Conservation (phyloP, 2,329 filamentous ascomycete species). For the Arthroderma sp. region DNA sequence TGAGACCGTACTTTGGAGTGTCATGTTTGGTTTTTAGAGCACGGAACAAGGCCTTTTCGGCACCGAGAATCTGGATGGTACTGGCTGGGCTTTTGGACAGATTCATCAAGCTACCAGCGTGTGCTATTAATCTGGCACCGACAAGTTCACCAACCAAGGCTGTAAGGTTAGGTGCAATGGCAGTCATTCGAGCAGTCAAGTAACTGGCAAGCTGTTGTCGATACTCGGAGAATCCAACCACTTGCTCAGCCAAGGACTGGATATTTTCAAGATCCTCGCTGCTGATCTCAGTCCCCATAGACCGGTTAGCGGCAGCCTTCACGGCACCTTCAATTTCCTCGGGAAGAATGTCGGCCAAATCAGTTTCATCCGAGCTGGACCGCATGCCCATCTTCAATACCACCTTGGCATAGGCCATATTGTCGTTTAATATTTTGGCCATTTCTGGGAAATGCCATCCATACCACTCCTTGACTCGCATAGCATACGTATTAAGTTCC, state of each 20-base stretch:
- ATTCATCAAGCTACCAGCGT: slow-evolving; percentile 86
- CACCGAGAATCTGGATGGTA: slow-evolving; percentile 95
- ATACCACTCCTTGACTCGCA: slow-evolving; percentile 99
- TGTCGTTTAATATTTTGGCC: slow-evolving; percentile 94
- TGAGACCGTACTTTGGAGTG: slow-evolving; percentile 94
- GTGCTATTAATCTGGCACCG: slow-evolving; percentile 85
- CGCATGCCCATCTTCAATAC: slow-evolving; percentile 84
- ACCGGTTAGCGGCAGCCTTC: slow-evolving; percentile 89
- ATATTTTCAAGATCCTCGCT: slow-evolving; percentile 89
- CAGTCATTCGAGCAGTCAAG: slow-evolving; percentile 84
- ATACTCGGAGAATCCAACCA: slow-evolving; percentile 84
- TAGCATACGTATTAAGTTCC: slow-evolving; percentile 96
- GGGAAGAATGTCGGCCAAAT: slow-evolving; percentile 81
- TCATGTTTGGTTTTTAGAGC: slow-evolving; percentile 98
- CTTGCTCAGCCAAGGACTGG: slow-evolving; percentile 78
- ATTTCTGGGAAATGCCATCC: slow-evolving; percentile 99
- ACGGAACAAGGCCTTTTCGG: slow-evolving; percentile 96
- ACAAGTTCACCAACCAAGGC: slow-evolving; percentile 86
- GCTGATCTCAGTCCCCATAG: slow-evolving; percentile 96
- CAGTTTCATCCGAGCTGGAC: slow-evolving; percentile 58
- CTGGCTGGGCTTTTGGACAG: slow-evolving; percentile 89
- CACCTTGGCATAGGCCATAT: slow-evolving; percentile 80
- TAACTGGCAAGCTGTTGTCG: slow-evolving; percentile 78
- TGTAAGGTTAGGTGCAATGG: slow-evolving; percentile 91
- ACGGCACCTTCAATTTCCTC: slow-evolving; percentile 88